Conservation (phyloP, 2,329 filamentous ascomycete genomes). For the Ophiostoma himal-ulmi region DNA sequence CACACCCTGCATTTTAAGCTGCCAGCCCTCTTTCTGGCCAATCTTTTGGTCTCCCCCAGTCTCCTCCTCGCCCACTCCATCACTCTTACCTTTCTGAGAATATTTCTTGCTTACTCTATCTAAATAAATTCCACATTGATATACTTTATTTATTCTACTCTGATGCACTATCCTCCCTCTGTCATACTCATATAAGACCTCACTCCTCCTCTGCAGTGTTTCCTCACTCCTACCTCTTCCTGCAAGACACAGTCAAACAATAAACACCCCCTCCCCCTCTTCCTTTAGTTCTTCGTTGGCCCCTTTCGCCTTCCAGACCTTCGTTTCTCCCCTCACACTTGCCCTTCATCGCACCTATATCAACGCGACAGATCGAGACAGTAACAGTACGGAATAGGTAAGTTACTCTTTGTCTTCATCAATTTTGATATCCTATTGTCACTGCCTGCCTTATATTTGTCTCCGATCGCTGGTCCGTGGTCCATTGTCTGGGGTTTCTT, state of each 20-base stretch:
- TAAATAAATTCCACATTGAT: neutral
- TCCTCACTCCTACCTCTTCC: conserved; percentile 5
- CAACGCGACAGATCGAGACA: neutral
- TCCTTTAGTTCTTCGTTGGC: neutral
- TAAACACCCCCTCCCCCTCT: neutral
- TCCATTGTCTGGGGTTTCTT: neutral
- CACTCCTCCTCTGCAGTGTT: conserved; percentile 11
- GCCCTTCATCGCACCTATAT: neutral
- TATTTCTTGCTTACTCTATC: neutral
- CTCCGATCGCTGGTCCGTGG: neutral
- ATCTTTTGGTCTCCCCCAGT: neutral
- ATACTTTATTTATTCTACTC: neutral
- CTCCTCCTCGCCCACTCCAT: neutral
- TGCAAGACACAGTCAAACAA: conserved; percentile 13
- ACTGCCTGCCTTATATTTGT: neutral
- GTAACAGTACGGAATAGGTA: neutral
- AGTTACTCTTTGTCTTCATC: neutral
- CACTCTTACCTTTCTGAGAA: neutral
- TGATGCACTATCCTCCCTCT: neutral
- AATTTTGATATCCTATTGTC: neutral
- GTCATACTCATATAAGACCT: conserved; percentile 14
- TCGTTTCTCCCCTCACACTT: neutral
- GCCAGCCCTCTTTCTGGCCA: conserved; percentile 7
- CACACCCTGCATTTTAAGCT: neutral
- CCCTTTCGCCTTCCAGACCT: neutral